phyloP scores from a whole-genome alignment of 441 rosid species.

The Arabidopsis hybrid region DNA sequence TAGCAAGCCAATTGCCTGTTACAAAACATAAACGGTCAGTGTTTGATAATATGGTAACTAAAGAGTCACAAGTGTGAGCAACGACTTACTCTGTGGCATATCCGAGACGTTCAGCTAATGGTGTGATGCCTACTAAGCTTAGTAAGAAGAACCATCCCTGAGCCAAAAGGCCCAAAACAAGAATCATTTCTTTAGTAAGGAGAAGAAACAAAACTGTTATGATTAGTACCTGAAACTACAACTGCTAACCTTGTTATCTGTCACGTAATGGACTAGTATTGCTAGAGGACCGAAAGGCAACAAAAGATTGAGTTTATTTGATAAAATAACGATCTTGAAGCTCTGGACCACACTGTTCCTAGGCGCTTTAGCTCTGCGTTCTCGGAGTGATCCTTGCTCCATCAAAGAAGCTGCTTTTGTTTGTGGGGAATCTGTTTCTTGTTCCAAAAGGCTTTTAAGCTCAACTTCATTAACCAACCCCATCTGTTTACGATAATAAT shows the following conservation, averaged over 20 bases:
- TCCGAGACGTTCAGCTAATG: constrained; percentile 80
- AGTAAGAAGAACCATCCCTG: constrained; percentile 75
- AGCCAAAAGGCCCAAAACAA: constrained; percentile 28
- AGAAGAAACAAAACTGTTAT: constrained; percentile 10
- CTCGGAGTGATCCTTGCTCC: constrained; percentile 53
- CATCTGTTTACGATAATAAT: constrained; percentile 62
- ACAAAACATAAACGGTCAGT: background rate
- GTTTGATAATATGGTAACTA: constrained; percentile 16
- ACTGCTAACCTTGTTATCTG: constrained; percentile 64
- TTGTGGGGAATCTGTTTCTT: constrained; percentile 48
- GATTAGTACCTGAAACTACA: background rate
- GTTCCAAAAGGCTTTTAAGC: constrained; percentile 52
- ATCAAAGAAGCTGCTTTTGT: constrained; percentile 47
- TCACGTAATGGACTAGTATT: constrained; percentile 63
- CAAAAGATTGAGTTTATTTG: constrained; percentile 83
- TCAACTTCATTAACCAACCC: constrained; percentile 59
- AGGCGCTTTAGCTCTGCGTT: constrained; percentile 44
- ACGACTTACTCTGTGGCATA: constrained; percentile 75
- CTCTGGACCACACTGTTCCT: constrained; percentile 53
- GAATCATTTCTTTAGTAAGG: constrained; percentile 34
- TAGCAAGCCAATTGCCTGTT: constrained; percentile 74
- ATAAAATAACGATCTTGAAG: constrained; percentile 70
- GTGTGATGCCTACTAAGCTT: constrained; percentile 70
- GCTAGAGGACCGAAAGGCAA: constrained; percentile 91
- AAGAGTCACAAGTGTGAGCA: constrained; percentile 19